Base-by-base conservation (phyloP, 2,329 filamentous ascomycete species). In the Fusarium subtropicale region DNA sequence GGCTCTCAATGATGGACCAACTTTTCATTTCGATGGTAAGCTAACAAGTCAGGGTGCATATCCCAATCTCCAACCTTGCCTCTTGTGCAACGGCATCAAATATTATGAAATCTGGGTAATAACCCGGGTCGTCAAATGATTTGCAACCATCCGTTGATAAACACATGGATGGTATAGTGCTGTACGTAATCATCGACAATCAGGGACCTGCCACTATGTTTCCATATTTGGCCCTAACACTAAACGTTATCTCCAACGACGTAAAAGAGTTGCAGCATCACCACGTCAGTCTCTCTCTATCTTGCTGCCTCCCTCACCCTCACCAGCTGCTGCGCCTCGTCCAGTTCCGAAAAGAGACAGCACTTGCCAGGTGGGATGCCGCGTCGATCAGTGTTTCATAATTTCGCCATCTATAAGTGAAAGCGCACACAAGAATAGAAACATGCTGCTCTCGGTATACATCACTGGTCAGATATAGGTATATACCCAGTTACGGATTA, bases 331-430 rank as follows among this genome's bases (percentile, higher is more conserved):
- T 52, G 48, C 34, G 48, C 48, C 48, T 52, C 48, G 20, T 52
- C 67, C 52, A 68, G 46, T 71, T 56, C 55, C 47, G 47, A 42
- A 33, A 52, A 52, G 24, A 56, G 53, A 48, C 48, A 57, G 20
- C 45, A 51, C 57, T 60, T 63, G 57, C 64, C 63, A 70, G 67
- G 48, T 39, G 58, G 55, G 51, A 41, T 52, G 57, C 64, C 59
- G 63, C 53, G 67, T 60, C 47, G 63, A 70, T 68, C 67, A 64
- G 47, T 61, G 67, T 70, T 70, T 71, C 67, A 70, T 53, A 24
- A 68, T 61, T 66, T 68, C 56, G 54, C 51, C 63, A 53, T 66
- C 64, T 45, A 44, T 44, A 38, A 50, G 42, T 56, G 16, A 24
- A 68, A 12, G 54, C 30, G 33, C 44, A 39, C 31, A 44, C 44